Evolutionary conservation across 2,329 filamentous ascomycete genomes (phyloP), one percentile per base, ranked within the genome.

Genomic region (Thelonectria blattea): DNA sequence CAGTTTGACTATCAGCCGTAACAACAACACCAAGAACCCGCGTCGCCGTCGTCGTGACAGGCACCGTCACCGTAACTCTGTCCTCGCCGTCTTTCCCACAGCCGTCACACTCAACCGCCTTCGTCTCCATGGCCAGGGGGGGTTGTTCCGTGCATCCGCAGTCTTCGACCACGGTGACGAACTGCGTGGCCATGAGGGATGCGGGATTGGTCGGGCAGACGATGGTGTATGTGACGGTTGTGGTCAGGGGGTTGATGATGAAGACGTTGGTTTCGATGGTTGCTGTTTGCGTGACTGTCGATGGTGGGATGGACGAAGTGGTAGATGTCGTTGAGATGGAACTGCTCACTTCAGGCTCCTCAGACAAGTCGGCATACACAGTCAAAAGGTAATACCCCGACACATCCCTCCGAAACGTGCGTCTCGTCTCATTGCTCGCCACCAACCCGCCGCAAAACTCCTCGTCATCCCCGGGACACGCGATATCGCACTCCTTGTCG

Each of bases 401-500:
- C 3, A 68, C 66, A 12, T 73, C 74, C 32, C 72, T 72, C 30
- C 70, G 69, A 7, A 58, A 60, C 17, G 62, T 41, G 58, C 63
- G 63, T 3, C 58, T 62, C 9, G 51, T 62, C 18, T 34, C 53
- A 32, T 50, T 52, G 49, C 37, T 58, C 37, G 39, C 22, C 14
- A 71, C 56, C 20, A 71, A 64, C 14, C 80, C 80, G 45, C 81
- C 81, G 67, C 81, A 84, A 58, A 75, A 71, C 61, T 81, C 65
- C 2, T 32, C 27, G 0, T 62, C 60, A 60, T 82, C 72, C 2
- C 80, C 81, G 0, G 81, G 78, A 59, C 81, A 83, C 0, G 71
- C 68, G 2, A 66, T 64, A 53, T 78, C 65, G 63, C 81, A 83
- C 11, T 43, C 57, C 3, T 41, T 58, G 12, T 61, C 45, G 18